Percentiles rank a stretch among this genome's conserved stretches.
These are phyloP conservation scores for Fusarium ambrosium DNA, from an alignment of 2,329 filamentous ascomycete species.

Conservation along the genomic window DNA sequence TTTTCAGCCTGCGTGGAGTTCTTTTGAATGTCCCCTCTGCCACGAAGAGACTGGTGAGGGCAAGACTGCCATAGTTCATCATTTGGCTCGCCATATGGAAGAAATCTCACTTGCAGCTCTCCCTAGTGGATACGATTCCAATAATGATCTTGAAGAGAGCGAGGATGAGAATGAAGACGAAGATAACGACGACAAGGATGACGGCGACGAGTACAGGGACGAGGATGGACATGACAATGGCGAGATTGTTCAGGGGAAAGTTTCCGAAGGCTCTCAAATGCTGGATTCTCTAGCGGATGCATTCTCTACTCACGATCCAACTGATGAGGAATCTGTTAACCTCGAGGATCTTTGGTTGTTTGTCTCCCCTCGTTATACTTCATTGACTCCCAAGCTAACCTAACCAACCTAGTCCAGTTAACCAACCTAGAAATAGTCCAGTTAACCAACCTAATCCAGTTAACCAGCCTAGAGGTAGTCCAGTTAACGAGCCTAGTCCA, in stretches of 20 bases:
- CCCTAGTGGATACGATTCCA: neutral
- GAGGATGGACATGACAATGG: too few relatives aligned
- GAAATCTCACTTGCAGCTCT: neutral
- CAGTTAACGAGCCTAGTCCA: neutral
- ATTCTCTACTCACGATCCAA: too few relatives aligned
- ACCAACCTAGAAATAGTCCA: too few relatives aligned
- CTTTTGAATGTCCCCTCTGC: neutral
- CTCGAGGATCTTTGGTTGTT: neutral
- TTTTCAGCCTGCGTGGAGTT: neutral
- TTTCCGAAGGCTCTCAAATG: neutral
- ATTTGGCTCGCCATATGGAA: neutral
- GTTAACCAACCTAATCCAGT: neutral
- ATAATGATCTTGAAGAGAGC: neutral
- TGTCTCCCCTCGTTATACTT: neutral
- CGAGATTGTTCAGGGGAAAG: neutral
- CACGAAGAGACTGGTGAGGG: neutral
- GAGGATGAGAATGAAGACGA: neutral
- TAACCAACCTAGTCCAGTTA: neutral
- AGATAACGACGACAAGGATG: neutral
- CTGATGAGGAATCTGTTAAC: neutral
- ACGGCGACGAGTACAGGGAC: too few relatives aligned
- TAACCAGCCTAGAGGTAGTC: too few relatives aligned
- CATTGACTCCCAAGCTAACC: neutral
- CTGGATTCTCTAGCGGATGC: neutral
- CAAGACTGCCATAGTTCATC: neutral